Conservation (phyloP, 2,329 filamentous ascomycete genomes). For the Verticillium nubilum region DNA sequence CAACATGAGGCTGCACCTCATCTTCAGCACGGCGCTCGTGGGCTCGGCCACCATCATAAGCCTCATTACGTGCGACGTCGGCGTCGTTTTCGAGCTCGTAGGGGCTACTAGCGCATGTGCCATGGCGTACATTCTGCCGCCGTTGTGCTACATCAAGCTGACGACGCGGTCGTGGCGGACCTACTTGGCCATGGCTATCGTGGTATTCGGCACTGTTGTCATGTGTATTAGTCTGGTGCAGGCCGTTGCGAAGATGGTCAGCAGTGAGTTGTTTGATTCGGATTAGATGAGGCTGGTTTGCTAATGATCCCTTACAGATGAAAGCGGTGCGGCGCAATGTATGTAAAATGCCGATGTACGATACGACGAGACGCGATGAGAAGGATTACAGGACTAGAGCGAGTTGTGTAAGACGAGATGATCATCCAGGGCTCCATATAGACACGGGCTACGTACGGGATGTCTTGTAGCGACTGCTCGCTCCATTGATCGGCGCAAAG, state of each 20-base stretch:
- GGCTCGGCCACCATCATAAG: slow-evolving; percentile 70
- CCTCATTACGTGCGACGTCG: slow-evolving; percentile 86
- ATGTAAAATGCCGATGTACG: not conserved
- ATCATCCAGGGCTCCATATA: not conserved
- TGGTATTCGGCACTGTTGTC: slow-evolving; percentile 72
- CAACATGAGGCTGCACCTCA: slow-evolving; percentile 76
- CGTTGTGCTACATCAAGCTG: slow-evolving; percentile 91
- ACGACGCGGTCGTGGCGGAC: slow-evolving; percentile 72
- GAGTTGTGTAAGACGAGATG: not conserved
- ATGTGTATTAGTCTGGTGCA: slow-evolving; percentile 77
- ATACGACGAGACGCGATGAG: not conserved
- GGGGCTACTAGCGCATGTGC: slow-evolving; percentile 92
- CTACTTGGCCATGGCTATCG: slow-evolving; percentile 64
- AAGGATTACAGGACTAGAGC: not conserved
- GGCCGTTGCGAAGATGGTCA: slow-evolving; percentile 62
- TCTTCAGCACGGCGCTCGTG: slow-evolving; percentile 82
- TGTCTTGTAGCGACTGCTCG: not conserved
- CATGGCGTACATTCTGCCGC: slow-evolving; percentile 91
- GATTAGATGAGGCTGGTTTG: not conserved
- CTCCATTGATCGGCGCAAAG: not conserved
- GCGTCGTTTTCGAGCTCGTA: slow-evolving; percentile 91
- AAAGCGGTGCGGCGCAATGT: slow-evolving; percentile 14
- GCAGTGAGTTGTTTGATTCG: slow-evolving; percentile 28
- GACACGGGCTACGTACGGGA: not conserved
- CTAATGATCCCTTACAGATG: not conserved